These are phyloP conservation scores for Fusarium equiseti DNA, from an alignment of 2,329 filamentous ascomycete genomes.

Conservation along the genomic window DNA sequence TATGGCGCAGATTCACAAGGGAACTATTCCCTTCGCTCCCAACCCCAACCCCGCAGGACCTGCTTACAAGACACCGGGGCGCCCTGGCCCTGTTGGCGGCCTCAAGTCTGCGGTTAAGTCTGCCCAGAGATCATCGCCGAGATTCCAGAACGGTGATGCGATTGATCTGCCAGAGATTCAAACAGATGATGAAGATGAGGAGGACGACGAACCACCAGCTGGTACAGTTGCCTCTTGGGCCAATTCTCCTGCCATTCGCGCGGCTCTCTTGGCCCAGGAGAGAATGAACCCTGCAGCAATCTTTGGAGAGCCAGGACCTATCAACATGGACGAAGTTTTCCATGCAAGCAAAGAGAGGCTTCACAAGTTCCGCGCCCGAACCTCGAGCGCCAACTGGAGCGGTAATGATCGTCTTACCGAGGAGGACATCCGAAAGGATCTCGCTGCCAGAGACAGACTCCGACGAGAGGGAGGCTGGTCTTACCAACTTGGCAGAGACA, in stretches of 20 bases:
- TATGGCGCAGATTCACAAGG: slow-evolving; percentile 88
- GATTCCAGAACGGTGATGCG: slow-evolving; percentile 87
- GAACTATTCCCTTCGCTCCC: slow-evolving; percentile 89
- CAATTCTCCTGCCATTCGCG: slow-evolving; percentile 83
- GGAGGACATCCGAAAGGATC: slow-evolving; percentile 85
- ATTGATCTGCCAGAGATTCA: slow-evolving; percentile 96
- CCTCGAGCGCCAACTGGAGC: slow-evolving; percentile 95
- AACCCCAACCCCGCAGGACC: slow-evolving; percentile 67
- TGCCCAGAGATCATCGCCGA: slow-evolving; percentile 77
- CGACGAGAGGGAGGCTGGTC: slow-evolving; percentile 88
- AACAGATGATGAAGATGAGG: slow-evolving; percentile 92
- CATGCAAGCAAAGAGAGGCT: slow-evolving; percentile 86
- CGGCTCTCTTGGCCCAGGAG: slow-evolving; percentile 84
- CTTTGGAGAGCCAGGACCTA: slow-evolving; percentile 87
- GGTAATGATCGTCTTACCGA: slow-evolving; percentile 84
- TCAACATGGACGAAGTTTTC: slow-evolving; percentile 98
- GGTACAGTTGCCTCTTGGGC: slow-evolving; percentile 81
- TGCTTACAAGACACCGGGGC: slow-evolving; percentile 78
- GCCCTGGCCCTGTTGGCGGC: slow-evolving; percentile 58
- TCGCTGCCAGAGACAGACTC: slow-evolving; percentile 82
- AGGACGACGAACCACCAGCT: slow-evolving; percentile 70
- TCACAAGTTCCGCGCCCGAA: slow-evolving; percentile 89
- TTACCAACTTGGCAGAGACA: slow-evolving; percentile 69
- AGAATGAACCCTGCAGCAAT: slow-evolving; percentile 84
- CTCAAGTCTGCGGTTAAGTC: slow-evolving; percentile 71